Evolutionary conservation across 2,329 filamentous ascomycete genomes (phyloP).

Genomic region (Alternaria sp.): DNA sequence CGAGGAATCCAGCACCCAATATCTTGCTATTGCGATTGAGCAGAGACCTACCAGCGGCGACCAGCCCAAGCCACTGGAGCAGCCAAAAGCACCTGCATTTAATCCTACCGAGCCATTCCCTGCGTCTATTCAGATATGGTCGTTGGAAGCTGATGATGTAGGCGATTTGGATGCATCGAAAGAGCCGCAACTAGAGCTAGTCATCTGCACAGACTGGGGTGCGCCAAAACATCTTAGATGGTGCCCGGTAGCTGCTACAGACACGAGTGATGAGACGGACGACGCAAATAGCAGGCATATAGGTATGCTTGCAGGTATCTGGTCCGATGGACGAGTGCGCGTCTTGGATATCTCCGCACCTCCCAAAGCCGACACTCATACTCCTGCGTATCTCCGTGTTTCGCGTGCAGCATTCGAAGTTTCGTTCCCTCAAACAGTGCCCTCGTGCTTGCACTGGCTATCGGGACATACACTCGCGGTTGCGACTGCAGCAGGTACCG

Average conservation of each 20-base stretch:
- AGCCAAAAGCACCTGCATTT: constrained; percentile 56
- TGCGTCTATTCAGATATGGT: constrained; percentile 65
- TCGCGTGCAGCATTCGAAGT: constrained; percentile 58
- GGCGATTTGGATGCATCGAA: constrained; percentile 52
- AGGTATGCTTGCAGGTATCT: constrained; percentile 63
- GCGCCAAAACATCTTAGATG: constrained; percentile 62
- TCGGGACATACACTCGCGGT: constrained; percentile 61
- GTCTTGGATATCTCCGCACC: constrained; percentile 57
- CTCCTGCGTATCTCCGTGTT: constrained; percentile 50
- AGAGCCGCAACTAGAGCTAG: constrained; percentile 55
- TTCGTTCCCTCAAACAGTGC: constrained; percentile 59
- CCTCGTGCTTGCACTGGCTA: constrained; percentile 64
- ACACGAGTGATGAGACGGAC: constrained; percentile 27
- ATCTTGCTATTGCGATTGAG: constrained; percentile 59
- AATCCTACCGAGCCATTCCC: constrained; percentile 56
- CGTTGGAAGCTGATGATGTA: constrained; percentile 53
- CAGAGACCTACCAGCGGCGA: constrained; percentile 21
- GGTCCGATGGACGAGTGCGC: constrained; percentile 63
- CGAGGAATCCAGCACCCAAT: constrained; percentile 57
- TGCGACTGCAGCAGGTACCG: constrained; percentile 62
- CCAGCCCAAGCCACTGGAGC: constrained; percentile 38
- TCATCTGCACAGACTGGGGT: constrained; percentile 65
- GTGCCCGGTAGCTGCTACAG: constrained; percentile 56
- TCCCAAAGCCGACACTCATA: not conserved
- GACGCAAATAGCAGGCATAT: constrained; percentile 45